Evolutionary conservation across 768 basidiomycete species (phyloP).

Genomic region (Omphalotus guepiniiformis): DNA sequence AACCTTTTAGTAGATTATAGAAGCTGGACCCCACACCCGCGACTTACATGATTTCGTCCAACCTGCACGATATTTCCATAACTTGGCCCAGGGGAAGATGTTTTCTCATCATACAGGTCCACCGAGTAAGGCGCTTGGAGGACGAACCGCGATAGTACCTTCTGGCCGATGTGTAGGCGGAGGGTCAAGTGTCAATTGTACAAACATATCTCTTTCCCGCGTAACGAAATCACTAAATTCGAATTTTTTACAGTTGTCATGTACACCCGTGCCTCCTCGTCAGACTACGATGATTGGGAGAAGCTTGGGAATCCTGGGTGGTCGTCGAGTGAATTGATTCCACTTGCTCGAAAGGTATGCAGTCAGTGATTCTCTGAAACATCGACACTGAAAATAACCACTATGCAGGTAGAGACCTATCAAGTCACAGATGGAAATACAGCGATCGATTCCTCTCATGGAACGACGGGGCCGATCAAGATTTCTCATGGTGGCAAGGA

Average conservation of each 20-base stretch:
- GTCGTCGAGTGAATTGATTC: slow-evolving; percentile 39
- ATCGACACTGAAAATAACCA: background rate
- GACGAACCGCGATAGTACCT: slow-evolving; percentile 27
- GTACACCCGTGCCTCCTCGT: slow-evolving; percentile 40
- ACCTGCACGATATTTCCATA: slow-evolving; percentile 33
- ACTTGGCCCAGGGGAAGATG: slow-evolving; percentile 31
- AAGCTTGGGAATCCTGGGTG: slow-evolving; percentile 37
- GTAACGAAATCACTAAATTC: background rate
- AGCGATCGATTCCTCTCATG: slow-evolving; percentile 32
- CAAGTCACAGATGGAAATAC: slow-evolving; percentile 22
- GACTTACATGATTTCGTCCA: slow-evolving; percentile 33
- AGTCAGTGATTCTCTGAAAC: background rate
- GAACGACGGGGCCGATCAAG: slow-evolving; percentile 33
- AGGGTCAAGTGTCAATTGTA: slow-evolving; percentile 45
- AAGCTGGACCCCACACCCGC: slow-evolving; percentile 36
- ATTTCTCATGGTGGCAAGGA: slow-evolving; percentile 31
- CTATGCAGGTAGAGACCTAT: slow-evolving; percentile 34
- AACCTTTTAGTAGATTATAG: slow-evolving; percentile 20
- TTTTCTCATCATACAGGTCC: slow-evolving; percentile 31
- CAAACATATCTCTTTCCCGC: background rate
- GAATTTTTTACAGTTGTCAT: slow-evolving; percentile 19
- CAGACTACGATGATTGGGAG: slow-evolving; percentile 48
- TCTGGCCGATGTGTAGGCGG: slow-evolving; percentile 40
- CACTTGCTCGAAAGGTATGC: slow-evolving; percentile 38
- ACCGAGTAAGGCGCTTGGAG: slow-evolving; percentile 24